phyloP scores from a whole-genome alignment of 768 basidiomycete genomes.

The Suillus bovinus region DNA sequence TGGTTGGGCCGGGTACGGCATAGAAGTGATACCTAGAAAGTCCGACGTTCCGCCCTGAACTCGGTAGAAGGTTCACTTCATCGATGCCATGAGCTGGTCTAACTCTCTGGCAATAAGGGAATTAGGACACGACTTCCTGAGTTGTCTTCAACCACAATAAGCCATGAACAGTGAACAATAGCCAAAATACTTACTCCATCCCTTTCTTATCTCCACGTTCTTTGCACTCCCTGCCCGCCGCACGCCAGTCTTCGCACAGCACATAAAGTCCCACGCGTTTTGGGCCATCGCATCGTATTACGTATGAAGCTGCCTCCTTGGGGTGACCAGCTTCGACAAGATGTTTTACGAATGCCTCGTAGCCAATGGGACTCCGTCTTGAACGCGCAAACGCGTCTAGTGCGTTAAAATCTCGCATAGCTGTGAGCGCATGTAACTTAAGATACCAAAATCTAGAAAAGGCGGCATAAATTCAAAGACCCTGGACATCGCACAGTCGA shows the following conservation, averaged over 20 bases:
- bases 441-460: constrained; percentile 84
- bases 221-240: constrained; percentile 88
- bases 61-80: constrained; percentile 50
- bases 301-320: constrained; percentile 77
- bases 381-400: constrained; percentile 85
- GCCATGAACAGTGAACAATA: constrained; percentile 11
- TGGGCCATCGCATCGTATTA: constrained; percentile 81
- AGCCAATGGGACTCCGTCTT: constrained; percentile 92
- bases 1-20: background rate
- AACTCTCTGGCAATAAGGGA: constrained; percentile 78
- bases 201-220: constrained; percentile 83
- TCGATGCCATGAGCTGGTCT: constrained; percentile 59
- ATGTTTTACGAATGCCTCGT: constrained; percentile 85
- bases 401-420: constrained; percentile 80
- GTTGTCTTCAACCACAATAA: constrained; percentile 47
- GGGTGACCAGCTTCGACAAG: constrained; percentile 71
- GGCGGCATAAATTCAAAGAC: background rate
- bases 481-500: constrained; percentile 5
- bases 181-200: constrained; percentile 65
- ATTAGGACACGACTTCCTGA: constrained; percentile 77
- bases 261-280: constrained; percentile 87
- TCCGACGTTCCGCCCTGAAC: background rate
- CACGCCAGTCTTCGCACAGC: constrained; percentile 86
- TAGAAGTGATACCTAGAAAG: background rate
- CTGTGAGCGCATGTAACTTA: constrained; percentile 81